Percentiles rank a stretch among this genome's conserved stretches.
phyloP scores from a whole-genome alignment of 495 filamentous ascomycete genomes.

The Amphirosellinia nigrospora region DNA sequence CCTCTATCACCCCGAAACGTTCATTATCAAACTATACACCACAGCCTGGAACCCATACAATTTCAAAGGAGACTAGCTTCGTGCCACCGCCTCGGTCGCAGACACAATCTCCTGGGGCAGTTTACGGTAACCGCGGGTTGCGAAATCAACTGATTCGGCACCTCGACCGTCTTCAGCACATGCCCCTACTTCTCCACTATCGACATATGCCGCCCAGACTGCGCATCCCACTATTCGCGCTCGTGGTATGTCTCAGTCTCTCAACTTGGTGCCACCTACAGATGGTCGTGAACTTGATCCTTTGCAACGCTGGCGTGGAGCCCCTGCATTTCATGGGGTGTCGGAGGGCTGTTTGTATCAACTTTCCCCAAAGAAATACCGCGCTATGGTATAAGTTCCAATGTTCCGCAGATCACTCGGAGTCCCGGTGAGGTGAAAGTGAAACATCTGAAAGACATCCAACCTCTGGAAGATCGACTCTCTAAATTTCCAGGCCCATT shows the following conservation, averaged over 20 bases:
- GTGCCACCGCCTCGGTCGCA: slow-evolving; percentile 74
- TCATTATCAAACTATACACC: slow-evolving; percentile 54
- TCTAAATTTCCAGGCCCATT: slow-evolving; percentile 89
- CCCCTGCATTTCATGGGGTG: slow-evolving; percentile 87
- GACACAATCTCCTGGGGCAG: slow-evolving; percentile 80
- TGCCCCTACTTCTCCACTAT: slow-evolving; percentile 56
- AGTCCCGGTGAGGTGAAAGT: slow-evolving; percentile 85
- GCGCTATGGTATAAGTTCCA: slow-evolving; percentile 76
- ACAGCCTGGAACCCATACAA: slow-evolving; percentile 36
- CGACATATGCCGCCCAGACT: slow-evolving; percentile 39
- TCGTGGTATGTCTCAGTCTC: slow-evolving; percentile 49
- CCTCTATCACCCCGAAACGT: slow-evolving; percentile 62
- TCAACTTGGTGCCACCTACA: slow-evolving; percentile 62
- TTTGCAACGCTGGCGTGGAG: slow-evolving; percentile 86
- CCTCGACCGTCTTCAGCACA: slow-evolving; percentile 75
- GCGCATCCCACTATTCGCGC: slow-evolving; percentile 30
- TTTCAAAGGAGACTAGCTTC: slow-evolving; percentile 46
- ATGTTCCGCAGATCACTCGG: slow-evolving; percentile 77
- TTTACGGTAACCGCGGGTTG: slow-evolving; percentile 56
- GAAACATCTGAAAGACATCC: slow-evolving; percentile 68
- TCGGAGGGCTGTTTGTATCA: slow-evolving; percentile 81
- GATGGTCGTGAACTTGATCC: slow-evolving; percentile 83
- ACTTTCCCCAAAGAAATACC: slow-evolving; percentile 90
- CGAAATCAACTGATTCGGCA: slow-evolving; percentile 58
- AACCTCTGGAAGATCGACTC: slow-evolving; percentile 71